Evolutionary conservation across 2,329 filamentous ascomycete species (phyloP).

Genomic region (Ophiostoma perfectum): DNA sequence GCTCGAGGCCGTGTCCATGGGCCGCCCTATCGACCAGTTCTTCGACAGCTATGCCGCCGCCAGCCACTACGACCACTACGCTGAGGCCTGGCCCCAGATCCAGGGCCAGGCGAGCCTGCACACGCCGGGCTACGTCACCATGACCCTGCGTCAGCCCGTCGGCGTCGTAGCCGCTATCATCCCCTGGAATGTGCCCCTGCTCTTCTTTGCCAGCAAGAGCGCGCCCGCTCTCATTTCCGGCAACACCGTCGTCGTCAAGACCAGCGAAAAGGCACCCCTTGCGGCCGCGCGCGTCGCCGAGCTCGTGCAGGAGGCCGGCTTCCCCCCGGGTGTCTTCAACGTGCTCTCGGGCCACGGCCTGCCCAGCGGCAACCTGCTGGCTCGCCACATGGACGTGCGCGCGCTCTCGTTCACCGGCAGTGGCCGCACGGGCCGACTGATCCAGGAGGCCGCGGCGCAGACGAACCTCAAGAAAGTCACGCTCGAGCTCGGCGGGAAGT

Average conservation of each 20-base stretch:
- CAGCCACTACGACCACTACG: slow-evolving; percentile 38
- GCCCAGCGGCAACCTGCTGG: slow-evolving; percentile 26
- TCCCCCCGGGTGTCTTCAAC: slow-evolving; percentile 65
- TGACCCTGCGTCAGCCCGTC: slow-evolving; percentile 46
- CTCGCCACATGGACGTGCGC: slow-evolving; percentile 40
- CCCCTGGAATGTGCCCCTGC: slow-evolving; percentile 61
- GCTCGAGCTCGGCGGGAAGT: slow-evolving; percentile 56
- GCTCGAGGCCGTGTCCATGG: slow-evolving; percentile 44
- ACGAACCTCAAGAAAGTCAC: slow-evolving; percentile 58
- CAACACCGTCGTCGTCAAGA: slow-evolving; percentile 53
- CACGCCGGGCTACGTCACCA: slow-evolving; percentile 42
- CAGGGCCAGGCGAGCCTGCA: slow-evolving; percentile 44
- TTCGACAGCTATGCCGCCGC: slow-evolving; percentile 37
- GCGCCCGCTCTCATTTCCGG: slow-evolving; percentile 56
- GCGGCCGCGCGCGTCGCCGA: slow-evolving; percentile 53
- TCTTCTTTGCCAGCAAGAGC: slow-evolving; percentile 63
- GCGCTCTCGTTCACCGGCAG: slow-evolving; percentile 60
- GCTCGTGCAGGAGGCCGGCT: slow-evolving; percentile 61
- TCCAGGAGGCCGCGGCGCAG: slow-evolving; percentile 56
- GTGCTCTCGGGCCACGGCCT: slow-evolving; percentile 58
- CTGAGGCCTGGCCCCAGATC: slow-evolving; percentile 40
- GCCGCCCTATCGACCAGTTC: slow-evolving; percentile 38
- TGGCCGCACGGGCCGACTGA: slow-evolving; percentile 52
- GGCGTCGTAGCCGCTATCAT: slow-evolving; percentile 54
- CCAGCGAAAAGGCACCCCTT: slow-evolving; percentile 54